Base-by-base conservation (phyloP, 176 grass and related monocot genomes). In the Pontederia crassipes region DNA sequence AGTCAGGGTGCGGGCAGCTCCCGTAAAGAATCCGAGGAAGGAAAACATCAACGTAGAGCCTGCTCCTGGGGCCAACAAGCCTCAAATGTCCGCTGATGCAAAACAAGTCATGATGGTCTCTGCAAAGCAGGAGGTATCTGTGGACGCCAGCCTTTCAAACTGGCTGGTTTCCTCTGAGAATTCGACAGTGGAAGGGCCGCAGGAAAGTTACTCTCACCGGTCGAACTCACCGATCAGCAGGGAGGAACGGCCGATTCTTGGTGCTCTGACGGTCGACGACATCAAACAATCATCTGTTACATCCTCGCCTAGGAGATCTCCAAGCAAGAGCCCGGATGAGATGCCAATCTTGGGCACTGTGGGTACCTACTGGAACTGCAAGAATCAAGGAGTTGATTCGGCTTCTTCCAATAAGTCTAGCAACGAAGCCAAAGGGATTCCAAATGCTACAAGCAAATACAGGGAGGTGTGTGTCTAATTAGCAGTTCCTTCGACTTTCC, bases 101-200 rank as follows among this genome's bases (percentile, higher is more conserved):
- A 79, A 82, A 51, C 40, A 18, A 17, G 13, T 2, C 9, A 12
- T 16, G 20, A 61, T 61, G 46, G 32, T 2, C 32, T 11, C 74
- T 27, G 64, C 71, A 75, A 82, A 91, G 69, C 84, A 83, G 54
- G 84, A 98, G 60, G 56, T 75, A 8, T 76, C 88, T 6, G 84
- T 89, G 74, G 85, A 98, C 59, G 81, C 79, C n/a, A 98, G 94
- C 85, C 94, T 98, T 49, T 98, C 88, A 0, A 89, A 77, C 9
- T 98, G 94, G 94, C 74, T 98, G 65, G 72, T 75, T 27, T 93
- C 84, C 3, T 61, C 73, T 0, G 87, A 71, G 1, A 75, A 48
- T 64, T 64, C 84, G 14, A 51, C 51, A 11, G 66, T 66, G 15
- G 78, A 75, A 59, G 78, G 77, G 48, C 82, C 73, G 9, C 65